Evolutionary conservation across 495 filamentous ascomycete species (phyloP).

Genomic region (Penicillium cataractarum): DNA sequence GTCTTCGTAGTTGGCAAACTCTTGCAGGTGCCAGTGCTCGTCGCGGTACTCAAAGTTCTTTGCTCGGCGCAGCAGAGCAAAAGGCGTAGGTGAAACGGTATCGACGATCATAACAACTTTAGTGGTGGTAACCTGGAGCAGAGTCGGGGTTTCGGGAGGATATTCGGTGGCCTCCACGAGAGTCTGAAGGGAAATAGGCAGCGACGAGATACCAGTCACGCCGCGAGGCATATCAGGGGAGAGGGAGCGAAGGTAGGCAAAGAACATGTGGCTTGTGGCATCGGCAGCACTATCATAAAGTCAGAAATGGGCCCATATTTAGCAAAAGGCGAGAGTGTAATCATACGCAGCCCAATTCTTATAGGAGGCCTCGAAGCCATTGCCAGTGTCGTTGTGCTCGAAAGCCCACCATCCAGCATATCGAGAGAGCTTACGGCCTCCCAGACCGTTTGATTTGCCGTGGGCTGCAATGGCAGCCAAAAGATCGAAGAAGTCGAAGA

Average conservation of each 20-base stretch:
- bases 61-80: conserved; percentile 85
- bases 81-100: conserved; percentile 91
- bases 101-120: conserved; percentile 97
- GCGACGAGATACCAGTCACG: conserved; percentile 73
- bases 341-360: conserved; percentile 73
- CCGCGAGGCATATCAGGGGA: conserved; percentile 74
- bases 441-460: conserved; percentile 90
- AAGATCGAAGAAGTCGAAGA: conserved; percentile 96
- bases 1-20: conserved; percentile 87
- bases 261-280: conserved; percentile 95
- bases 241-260: conserved; percentile 90
- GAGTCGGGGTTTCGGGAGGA: conserved; percentile 76
- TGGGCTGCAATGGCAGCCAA: conserved; percentile 80
- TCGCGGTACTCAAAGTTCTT: conserved; percentile 95
- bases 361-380: conserved; percentile 96
- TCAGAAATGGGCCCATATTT: conserved; percentile 23
- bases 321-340: neutral
- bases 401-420: conserved; percentile 99
- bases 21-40: conserved; percentile 77
- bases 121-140: conserved; percentile 79
- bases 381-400: conserved; percentile 78
- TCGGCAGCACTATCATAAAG: conserved; percentile 73
- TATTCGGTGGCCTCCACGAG: conserved; percentile 94
- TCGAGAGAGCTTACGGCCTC: conserved; percentile 89
- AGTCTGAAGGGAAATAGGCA: conserved; percentile 89